Evolutionary conservation across 2,329 filamentous ascomycete species (phyloP), one percentile per base, ranked within the genome.

Genomic region (Aspergillus fumigatiaffinis): DNA sequence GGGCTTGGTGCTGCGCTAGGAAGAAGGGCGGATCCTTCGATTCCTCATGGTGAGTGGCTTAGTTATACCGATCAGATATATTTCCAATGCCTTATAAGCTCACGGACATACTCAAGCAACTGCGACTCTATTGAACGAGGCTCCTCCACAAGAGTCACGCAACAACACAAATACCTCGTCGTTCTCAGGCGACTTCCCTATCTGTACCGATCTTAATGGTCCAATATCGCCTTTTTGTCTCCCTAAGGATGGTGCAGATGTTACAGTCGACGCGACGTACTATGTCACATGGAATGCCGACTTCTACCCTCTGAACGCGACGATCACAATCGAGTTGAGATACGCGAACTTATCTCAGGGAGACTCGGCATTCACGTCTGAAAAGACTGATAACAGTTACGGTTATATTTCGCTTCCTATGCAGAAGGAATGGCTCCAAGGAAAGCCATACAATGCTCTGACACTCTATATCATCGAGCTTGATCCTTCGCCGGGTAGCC

Each of bases 351-450:
- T 70, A 32, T 63, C 69, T 2, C 53, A 57, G 6, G 69, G 71
- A 7, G 61, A 69, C 28, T 69, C 73, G 25, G 73, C 74, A 3
- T 78, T 70, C 67, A 70, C 68, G 4, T 77, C 75, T 4, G 68
- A 65, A 2, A 61, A 60, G 23, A 72, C 67, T 2, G 63, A 68
- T 26, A 78, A 77, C 59, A 69, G 67, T 38, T 69, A 73, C 58
- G 76, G 77, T 50, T 75, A 71, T 57, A 66, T 73, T n/a, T 62
- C 69, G 1, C 60, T 79, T 9, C 65, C 66, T 14, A 77, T 76
- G 68, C 63, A 70, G 26, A 68, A 73, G 52, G 66, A 67, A n/a
- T 78, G 74, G 76, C 67, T 77, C 42, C 73, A 76, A 54, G 73
- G 56, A 5, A 68, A 72, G 50, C 35, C 63, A 7, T 63, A 64